phyloP scores from a whole-genome alignment of 2,329 filamentous ascomycete genomes.

The Phoma herbarum region DNA sequence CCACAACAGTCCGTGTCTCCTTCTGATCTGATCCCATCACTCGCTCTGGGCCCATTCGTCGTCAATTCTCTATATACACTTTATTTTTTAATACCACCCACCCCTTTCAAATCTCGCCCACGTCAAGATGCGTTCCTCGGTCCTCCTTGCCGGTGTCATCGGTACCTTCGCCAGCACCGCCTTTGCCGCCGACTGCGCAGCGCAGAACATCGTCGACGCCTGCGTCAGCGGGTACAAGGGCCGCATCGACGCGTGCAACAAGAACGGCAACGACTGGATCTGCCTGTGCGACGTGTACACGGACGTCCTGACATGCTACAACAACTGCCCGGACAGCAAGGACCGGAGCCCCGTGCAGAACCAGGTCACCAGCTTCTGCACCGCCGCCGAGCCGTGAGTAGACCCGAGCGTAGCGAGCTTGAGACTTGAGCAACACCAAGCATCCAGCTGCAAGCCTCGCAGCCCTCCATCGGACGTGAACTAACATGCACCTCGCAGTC shows the following conservation, averaged over 20 bases:
- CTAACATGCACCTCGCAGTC: constrained; percentile 1
- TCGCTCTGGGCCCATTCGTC: constrained; percentile 1
- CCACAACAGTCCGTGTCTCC: neutral
- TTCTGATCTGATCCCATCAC: constrained; percentile 2
- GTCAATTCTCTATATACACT: neutral
- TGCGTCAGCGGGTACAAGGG: constrained; percentile 56
- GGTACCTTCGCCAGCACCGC: constrained; percentile 43
- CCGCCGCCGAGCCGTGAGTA: constrained; percentile 54
- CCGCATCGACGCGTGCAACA: constrained; percentile 55
- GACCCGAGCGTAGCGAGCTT: neutral
- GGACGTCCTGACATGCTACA: constrained; percentile 67
- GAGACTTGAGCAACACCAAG: too few relatives aligned
- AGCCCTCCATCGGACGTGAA: too few relatives aligned
- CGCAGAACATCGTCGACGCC: constrained; percentile 60
- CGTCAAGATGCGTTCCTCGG: constrained; percentile 45
- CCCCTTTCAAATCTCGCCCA: neutral
- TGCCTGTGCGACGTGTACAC: constrained; percentile 67
- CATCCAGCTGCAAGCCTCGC: too few relatives aligned
- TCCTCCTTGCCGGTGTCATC: constrained; percentile 39
- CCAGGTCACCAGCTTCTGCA: constrained; percentile 51
- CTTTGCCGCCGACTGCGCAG: constrained; percentile 50
- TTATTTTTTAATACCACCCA: constrained; percentile 1
- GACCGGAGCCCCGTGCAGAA: constrained; percentile 45
- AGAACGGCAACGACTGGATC: constrained; percentile 58
- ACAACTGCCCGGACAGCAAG: constrained; percentile 66